Conservation (phyloP, 1,284 basidiomycete genomes). For the Pholiota adiposa region DNA sequence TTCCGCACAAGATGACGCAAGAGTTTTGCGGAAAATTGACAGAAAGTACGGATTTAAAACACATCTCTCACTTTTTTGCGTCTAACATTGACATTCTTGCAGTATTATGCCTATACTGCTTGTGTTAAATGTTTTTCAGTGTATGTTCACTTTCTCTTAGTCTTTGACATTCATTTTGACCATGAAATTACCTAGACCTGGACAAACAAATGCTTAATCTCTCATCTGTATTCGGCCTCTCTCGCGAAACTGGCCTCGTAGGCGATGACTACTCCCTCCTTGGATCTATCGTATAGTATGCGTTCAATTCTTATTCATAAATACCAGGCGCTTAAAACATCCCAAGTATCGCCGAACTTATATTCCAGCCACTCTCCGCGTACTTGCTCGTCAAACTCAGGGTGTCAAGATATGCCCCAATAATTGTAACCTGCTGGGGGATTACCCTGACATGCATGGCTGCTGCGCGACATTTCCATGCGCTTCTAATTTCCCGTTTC, state of each 20-base stretch:
- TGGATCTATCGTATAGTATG: conserved; percentile 32
- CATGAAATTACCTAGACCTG: conserved; percentile 24
- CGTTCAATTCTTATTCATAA: background rate
- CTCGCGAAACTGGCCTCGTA: conserved; percentile 28
- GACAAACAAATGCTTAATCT: conserved; percentile 35
- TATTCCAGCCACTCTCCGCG: conserved; percentile 33
- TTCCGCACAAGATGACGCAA: conserved; percentile 28
- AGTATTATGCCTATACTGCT: conserved; percentile 37
- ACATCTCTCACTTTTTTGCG: background rate
- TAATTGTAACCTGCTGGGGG: conserved; percentile 35
- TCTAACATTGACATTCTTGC: background rate
- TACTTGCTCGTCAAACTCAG: conserved; percentile 33
- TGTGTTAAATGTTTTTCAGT: conserved; percentile 33
- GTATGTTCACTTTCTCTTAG: conserved; percentile 16
- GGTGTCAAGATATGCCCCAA: conserved; percentile 31
- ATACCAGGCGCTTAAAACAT: background rate
- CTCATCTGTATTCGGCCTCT: conserved; percentile 35
- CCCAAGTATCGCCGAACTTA: conserved; percentile 31
- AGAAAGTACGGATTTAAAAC: conserved; percentile 24
- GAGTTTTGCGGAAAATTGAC: conserved; percentile 32
- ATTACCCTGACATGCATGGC: conserved; percentile 31
- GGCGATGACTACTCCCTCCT: conserved; percentile 35
- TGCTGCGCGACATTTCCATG: conserved; percentile 30
- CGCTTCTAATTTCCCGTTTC: conserved; percentile 29
- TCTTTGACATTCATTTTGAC: background rate